Percentiles rank a stretch among this genome's conserved stretches.
phyloP scores from a whole-genome alignment of 441 rosid species.

The Brassica balearica region DNA sequence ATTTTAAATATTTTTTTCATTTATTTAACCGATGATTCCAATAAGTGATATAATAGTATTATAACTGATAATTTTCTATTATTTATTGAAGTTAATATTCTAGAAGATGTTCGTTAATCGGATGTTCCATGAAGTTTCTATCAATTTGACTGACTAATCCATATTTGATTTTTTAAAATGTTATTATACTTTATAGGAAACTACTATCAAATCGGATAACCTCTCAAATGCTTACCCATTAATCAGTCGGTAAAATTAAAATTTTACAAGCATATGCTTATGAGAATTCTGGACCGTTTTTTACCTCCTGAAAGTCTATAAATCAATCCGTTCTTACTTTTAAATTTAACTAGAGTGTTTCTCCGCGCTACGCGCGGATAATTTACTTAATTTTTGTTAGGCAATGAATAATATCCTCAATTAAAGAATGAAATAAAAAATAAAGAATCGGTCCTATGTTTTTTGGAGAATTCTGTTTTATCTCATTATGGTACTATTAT shows the following conservation, averaged over 20 bases:
- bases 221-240: background rate
- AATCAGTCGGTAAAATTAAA: background rate
- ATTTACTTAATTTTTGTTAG: too few relatives aligned
- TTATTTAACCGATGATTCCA: conserved; percentile 4
- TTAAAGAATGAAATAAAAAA: too few relatives aligned
- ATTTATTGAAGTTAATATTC: conserved; percentile 5
- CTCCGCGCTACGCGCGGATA: too few relatives aligned
- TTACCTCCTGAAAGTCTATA: background rate
- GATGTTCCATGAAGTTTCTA: conserved; percentile 18
- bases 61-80: background rate
- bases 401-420: too few relatives aligned
- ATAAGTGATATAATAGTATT: background rate
- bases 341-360: too few relatives aligned
- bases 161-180: background rate
- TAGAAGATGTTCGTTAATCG: conserved; percentile 20
- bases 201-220: background rate
- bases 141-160: conserved; percentile 1
- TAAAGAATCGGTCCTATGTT: too few relatives aligned
- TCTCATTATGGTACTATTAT: too few relatives aligned
- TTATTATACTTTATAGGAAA: background rate
- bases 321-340: too few relatives aligned
- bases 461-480: too few relatives aligned
- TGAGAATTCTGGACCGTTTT: background rate
- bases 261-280: background rate
- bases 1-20: background rate